Conservation (phyloP, 179 eudicot species). For the Heliamphora ciliata region DNA sequence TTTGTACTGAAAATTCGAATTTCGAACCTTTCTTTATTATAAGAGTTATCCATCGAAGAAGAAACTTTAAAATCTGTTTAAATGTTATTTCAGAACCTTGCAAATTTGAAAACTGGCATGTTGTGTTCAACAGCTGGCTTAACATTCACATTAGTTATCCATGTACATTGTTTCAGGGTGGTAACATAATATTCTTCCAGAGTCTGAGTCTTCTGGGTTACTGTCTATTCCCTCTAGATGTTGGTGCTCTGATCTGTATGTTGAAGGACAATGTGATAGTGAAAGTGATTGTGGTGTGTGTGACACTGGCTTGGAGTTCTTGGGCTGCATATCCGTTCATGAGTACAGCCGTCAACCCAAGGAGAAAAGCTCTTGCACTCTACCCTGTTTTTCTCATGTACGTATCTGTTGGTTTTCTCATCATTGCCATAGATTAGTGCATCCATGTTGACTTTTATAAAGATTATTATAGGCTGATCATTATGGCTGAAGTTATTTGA, state of each 20-base stretch:
- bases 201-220: conserved; percentile 89
- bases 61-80: not conserved
- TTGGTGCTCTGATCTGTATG: conserved; percentile 91
- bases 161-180: conserved; percentile 53
- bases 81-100: not conserved
- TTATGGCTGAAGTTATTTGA: not conserved
- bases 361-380: conserved; percentile 93
- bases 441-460: not conserved
- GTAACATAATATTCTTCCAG: conserved; percentile 97
- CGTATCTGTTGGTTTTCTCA: conserved; percentile 93
- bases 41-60: not conserved
- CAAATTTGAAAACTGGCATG: not conserved
- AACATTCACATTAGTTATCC: not conserved
- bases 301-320: conserved; percentile 91
- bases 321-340: conserved; percentile 99
- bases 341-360: conserved; percentile 87
- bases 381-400: conserved; percentile 96
- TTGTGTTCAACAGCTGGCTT: not conserved
- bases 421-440: conserved; percentile 71
- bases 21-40: not conserved
- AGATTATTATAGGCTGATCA: conserved; percentile 4
- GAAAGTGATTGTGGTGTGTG: conserved; percentile 66
- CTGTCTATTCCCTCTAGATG: conserved; percentile 82
- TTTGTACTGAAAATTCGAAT: not conserved
- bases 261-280: conserved; percentile 65